These are phyloP conservation scores for Arctostaphylos glauca DNA, from an alignment of 148 eudicot species.

Conservation along the genomic window DNA sequence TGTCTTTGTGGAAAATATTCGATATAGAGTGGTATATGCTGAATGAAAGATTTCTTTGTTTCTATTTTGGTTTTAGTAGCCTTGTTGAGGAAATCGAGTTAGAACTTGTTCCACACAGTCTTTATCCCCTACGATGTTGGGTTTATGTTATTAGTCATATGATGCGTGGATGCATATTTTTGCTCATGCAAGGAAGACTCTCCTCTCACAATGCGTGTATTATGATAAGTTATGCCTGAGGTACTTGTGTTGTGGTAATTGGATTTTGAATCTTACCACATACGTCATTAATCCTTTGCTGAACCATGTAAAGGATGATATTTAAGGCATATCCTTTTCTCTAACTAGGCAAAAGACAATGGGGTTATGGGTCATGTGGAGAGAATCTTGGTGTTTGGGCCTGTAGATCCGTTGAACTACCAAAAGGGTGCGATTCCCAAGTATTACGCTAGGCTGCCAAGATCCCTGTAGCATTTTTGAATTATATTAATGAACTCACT, in stretches of 20 bases:
- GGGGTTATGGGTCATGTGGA: not conserved
- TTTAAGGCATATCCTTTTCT: not conserved
- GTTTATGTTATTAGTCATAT: not conserved
- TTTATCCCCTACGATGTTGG: not conserved
- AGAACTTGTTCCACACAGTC: not conserved
- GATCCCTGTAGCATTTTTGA: not conserved
- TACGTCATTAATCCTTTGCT: not conserved
- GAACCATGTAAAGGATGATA: not conserved
- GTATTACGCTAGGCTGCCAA: not conserved
- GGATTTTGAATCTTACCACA: not conserved
- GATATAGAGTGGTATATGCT: not conserved
- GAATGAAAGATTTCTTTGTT: not conserved
- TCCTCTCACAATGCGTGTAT: slow-evolving; percentile 1
- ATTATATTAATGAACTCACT: not conserved
- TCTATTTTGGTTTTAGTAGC: not conserved
- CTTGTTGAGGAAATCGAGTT: not conserved
- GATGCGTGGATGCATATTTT: not conserved
- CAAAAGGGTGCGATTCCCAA: not conserved
- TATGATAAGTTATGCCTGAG: not conserved
- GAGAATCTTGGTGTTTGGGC: not conserved
- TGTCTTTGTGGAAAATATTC: not conserved
- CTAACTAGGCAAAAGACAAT: not conserved
- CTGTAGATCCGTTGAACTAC: not conserved
- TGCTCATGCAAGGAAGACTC: not conserved
- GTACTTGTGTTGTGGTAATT: not conserved